Base-by-base conservation (phyloP, 2,329 filamentous ascomycete species). In the Phaeosphaeriaceae sp. region DNA sequence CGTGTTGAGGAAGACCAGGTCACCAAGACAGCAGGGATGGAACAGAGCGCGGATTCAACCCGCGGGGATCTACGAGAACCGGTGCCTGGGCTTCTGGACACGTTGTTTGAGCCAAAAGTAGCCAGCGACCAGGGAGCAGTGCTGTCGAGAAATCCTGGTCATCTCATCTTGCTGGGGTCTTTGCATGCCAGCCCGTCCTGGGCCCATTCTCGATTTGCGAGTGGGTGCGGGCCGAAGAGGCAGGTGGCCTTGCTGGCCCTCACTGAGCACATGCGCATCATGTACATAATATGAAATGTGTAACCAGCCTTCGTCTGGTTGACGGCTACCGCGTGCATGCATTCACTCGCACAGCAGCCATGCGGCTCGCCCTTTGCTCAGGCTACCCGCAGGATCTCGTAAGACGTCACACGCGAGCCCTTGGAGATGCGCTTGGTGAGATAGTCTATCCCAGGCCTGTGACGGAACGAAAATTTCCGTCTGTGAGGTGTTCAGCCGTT, bases 71-170 rank as follows among this genome's bases (percentile, higher is more conserved):
- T 74, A 69, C 73, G 31, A 7, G 69, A 76, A 76, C 73, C 69
- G 68, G 68, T 73, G 69, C 70, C 68, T 68, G 69, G 68, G 68
- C 68, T 63, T 69, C 62, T 67, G 63, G 62, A 71, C 70, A 74
- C 72, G 70, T 73, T 72, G 68, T 70, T 66, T 65, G 69, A 73
- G 68, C 68, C 69, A 74, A 71, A 74, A 73, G 67, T 69, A 71
- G 68, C 56, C 52, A 58, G 61, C 54, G 42, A 45, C 19, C 64
- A 54, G 66, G 73, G 70, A 36, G 60, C 60, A n/a, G 13, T 20
- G 44, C 17, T 31, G 17, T 58, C 62, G 63, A 56, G 61, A 54
- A 54, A 53, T 54, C 55, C 57, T 63, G 56, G 57, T 60, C 53
- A 53, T 50, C 55, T 54, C 42, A 25, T 48, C 27, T 33, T 55